phyloP scores from a whole-genome alignment of 768 basidiomycete genomes.

The Amanita polypyramis region DNA sequence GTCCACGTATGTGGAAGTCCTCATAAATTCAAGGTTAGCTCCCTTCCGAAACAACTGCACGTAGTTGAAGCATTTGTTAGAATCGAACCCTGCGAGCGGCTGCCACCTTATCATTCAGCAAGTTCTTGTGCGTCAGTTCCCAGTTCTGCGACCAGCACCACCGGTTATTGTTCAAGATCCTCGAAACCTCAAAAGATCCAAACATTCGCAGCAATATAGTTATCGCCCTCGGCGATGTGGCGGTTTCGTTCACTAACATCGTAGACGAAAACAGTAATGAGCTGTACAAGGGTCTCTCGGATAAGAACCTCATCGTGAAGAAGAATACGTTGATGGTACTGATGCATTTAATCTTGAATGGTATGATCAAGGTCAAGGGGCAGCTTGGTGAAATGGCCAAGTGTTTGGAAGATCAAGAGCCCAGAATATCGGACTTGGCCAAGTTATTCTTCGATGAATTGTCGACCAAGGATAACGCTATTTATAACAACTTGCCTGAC shows the following conservation, averaged over 20 bases:
- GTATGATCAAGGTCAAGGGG: slow-evolving; percentile 99
- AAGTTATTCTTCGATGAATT: slow-evolving; percentile 96
- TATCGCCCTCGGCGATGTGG: slow-evolving; percentile 95
- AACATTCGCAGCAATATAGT: slow-evolving; percentile 93
- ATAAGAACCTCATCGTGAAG: slow-evolving; percentile 83
- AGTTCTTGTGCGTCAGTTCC: slow-evolving; percentile 92
- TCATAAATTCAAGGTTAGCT: slow-evolving; percentile 75
- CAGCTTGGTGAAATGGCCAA: slow-evolving; percentile 99
- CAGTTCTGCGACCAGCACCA: slow-evolving; percentile 91
- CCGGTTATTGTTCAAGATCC: slow-evolving; percentile 82
- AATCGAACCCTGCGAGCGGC: slow-evolving; percentile 79
- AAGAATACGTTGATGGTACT: slow-evolving; percentile 99
- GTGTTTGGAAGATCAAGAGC: slow-evolving; percentile 87
- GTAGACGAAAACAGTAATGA: slow-evolving; percentile 96
- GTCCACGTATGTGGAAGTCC: slow-evolving; percentile 87
- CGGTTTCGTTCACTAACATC: slow-evolving; percentile 95
- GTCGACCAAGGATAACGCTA: slow-evolving; percentile 95
- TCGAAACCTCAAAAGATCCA: slow-evolving; percentile 84
- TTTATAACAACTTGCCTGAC: slow-evolving; percentile 97
- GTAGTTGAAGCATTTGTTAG: slow-evolving; percentile 28
- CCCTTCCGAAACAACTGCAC: not conserved
- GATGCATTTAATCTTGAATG: slow-evolving; percentile 92
- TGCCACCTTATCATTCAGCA: slow-evolving; percentile 83
- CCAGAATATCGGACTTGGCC: slow-evolving; percentile 85
- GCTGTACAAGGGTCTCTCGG: slow-evolving; percentile 88